Base-by-base conservation (phyloP, 495 filamentous ascomycete species). In the Geopyxis carbonaria region DNA sequence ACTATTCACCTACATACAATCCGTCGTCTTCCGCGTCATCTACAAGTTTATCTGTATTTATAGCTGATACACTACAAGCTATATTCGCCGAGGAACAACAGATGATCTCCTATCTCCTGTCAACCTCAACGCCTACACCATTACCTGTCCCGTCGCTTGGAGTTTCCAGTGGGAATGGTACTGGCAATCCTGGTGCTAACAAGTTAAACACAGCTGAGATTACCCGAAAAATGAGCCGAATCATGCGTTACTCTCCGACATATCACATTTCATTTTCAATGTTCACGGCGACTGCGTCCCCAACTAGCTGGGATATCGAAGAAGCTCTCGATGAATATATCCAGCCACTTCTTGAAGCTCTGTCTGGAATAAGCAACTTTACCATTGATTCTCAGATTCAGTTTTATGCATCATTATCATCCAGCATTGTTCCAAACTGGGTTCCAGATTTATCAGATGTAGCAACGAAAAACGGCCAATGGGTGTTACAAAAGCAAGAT, bases 341-440 rank as follows among this genome's bases (percentile, higher is more conserved):
- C 52, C 63, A 72, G 13, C 87, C 89, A 0, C 66, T 95, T 31
- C 65, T 95, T 0, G 66, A 80, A 25, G 70, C 78, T 21, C 68
- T 94, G 19, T 68, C 73, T 2, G 65, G 73, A 11, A 87, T 95
- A 46, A 86, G 81, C 65, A 87, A 92, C 55, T 95, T 97, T 57
- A 94, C 89, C 15, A 75, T 97, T 25, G 89, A 95, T 56, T 92
- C 84, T 1, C 89, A 97, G 57, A 78, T 95, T 9, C 89, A 97
- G 61, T 67, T 93, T 1, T 93, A 93, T 56, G 89, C 89, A 2
- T 86, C 20, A 73, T 85, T 11, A 19, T 56, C 53, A 32, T 45
- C 48, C 19, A 57, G 39, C 29, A 45, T 57, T 24, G 45, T 46
- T n/a, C 51, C 51, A 7, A 41, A 36, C 10, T 54, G 50, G 50